A percentile compares a stretch with the other conserved stretches of the same genome.
Conservation (phyloP, 257 asterid species). For the Solanum paucissectum region DNA sequence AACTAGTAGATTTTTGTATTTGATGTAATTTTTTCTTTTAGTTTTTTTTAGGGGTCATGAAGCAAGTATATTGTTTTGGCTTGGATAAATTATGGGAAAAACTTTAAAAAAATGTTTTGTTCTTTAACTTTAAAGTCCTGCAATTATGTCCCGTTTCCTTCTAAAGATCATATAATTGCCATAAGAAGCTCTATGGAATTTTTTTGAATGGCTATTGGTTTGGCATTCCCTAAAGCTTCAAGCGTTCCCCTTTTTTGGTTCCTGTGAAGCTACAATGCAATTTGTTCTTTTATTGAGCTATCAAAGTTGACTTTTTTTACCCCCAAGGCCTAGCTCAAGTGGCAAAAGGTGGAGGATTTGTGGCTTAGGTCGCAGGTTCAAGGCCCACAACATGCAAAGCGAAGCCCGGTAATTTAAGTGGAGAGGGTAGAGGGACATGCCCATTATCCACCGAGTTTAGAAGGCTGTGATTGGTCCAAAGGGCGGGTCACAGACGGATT, state of each 20-base stretch:
- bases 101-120: background rate
- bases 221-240: background rate
- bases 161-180: background rate
- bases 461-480: too few species aligned
- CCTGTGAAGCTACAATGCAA: background rate
- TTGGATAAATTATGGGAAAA: background rate
- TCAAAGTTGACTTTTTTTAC: background rate
- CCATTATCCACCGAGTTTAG: too few species aligned
- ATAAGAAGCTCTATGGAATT: slow-evolving; percentile 6
- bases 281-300: background rate
- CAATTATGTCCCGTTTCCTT: slow-evolving; percentile 3
- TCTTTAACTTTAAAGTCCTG: background rate
- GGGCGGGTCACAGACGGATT: too few species aligned
- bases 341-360: too few species aligned
- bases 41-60: background rate
- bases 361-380: too few species aligned
- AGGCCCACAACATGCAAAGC: too few species aligned
- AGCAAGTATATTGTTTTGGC: background rate
- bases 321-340: too few species aligned
- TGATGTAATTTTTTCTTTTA: background rate
- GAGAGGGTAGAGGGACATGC: too few species aligned
- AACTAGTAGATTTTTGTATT: background rate
- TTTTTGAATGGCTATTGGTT: slow-evolving; percentile 21
- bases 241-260: background rate
- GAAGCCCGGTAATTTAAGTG: too few species aligned